Conservation (phyloP, 768 basidiomycete genomes). For the Termitomyces bulborhizus region DNA sequence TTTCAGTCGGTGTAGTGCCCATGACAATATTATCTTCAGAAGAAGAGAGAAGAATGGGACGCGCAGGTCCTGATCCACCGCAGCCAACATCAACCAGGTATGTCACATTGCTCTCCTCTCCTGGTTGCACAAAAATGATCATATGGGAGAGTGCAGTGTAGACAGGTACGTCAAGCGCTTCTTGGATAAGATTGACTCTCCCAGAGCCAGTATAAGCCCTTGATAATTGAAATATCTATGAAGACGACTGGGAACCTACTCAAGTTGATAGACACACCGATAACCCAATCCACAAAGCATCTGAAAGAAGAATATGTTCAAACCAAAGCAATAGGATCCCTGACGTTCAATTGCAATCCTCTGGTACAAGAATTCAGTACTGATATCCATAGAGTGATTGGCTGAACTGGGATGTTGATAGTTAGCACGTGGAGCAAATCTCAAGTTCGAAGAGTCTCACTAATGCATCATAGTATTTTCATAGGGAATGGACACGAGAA, state of each 20-base stretch:
- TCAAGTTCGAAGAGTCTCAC: neutral
- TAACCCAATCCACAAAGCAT: slow-evolving; percentile 11
- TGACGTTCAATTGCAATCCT: slow-evolving; percentile 7
- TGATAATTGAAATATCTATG: neutral
- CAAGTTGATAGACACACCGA: slow-evolving; percentile 2
- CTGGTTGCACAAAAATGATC: slow-evolving; percentile 11
- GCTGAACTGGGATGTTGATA: neutral
- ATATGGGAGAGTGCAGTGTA: slow-evolving; percentile 8
- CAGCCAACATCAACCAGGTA: slow-evolving; percentile 12
- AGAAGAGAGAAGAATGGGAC: slow-evolving; percentile 9
- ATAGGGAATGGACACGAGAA: slow-evolving; percentile 10
- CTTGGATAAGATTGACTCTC: slow-evolving; percentile 4
- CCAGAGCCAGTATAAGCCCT: slow-evolving; percentile 9
- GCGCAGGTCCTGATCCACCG: slow-evolving; percentile 7
- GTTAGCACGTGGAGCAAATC: neutral
- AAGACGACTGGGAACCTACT: neutral
- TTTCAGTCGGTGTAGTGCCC: slow-evolving; percentile 8
- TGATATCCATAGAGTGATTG: slow-evolving; percentile 7
- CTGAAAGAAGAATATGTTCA: slow-evolving; percentile 7
- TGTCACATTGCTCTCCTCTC: slow-evolving; percentile 7
- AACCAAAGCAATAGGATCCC: slow-evolving; percentile 9
- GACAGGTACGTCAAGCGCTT: neutral
- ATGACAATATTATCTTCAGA: slow-evolving; percentile 6
- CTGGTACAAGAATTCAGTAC: slow-evolving; percentile 1
- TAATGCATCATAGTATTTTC: slow-evolving; percentile 13